Percentiles rank a stretch among this genome's conserved stretches.
phyloP scores from a whole-genome alignment of 257 asterid species.

The Solanum sitiens region DNA sequence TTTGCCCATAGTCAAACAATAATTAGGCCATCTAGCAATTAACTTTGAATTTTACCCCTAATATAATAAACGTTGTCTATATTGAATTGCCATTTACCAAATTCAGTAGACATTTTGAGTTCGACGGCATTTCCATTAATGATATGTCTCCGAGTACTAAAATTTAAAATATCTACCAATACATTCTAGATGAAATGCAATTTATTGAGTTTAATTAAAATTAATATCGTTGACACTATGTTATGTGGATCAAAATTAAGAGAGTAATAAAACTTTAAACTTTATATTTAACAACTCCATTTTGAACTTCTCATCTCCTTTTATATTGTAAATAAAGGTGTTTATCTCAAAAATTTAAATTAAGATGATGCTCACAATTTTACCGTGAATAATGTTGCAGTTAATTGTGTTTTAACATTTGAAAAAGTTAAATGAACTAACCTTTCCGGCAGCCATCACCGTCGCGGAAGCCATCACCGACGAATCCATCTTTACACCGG shows the following conservation, averaged over 20 bases:
- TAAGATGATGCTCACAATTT: background rate
- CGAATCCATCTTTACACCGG: slow-evolving; percentile 47
- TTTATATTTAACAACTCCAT: too few species aligned
- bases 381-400: background rate
- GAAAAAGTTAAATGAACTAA: background rate
- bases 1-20: slow-evolving; percentile 6
- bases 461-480: slow-evolving; percentile 61
- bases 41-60: background rate
- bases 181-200: background rate
- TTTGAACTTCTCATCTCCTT: too few species aligned
- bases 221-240: background rate
- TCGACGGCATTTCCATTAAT: background rate
- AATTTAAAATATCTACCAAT: background rate
- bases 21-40: slow-evolving; percentile 4
- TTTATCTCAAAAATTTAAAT: background rate
- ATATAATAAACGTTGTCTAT: background rate
- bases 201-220: background rate
- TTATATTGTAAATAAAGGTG: background rate
- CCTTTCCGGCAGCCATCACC: slow-evolving; percentile 55
- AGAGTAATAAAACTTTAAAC: too few species aligned
- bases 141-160: background rate
- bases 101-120: background rate
- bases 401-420: background rate
- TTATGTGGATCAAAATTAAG: too few species aligned
- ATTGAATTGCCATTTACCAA: background rate